Evolutionary conservation across 208 protist species (phyloP), one percentile per base, ranked within the genome.

Genomic region (Crithidia fasciculata): DNA sequence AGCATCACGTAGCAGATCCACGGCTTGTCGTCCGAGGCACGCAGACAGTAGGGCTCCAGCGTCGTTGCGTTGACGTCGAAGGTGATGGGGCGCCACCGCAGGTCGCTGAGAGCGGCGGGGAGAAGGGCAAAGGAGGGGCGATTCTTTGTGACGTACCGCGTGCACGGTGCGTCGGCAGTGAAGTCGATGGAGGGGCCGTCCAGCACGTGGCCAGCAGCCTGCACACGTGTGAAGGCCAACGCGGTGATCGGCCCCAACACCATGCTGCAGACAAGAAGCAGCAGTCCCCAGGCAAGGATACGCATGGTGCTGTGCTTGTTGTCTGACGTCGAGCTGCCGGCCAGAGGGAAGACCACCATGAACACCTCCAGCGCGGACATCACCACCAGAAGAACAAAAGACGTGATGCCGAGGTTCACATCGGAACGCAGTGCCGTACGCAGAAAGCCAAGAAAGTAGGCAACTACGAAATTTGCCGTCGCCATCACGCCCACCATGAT

Each of bases 71-170:
- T 81, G 7, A 66, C 40, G 50, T 86, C 87, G 65, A 84, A 83
- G 37, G 89, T 94, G 65, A 96, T 73, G 19, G 83, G 88, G 8
- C 92, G 86, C 88, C 92, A 96, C 39, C 92, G 89, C 28, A 94
- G 28, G 76, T 96, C 92, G 45, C 37, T 67, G 16, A 96, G 81
- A 28, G 64, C n/a, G 0, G 92, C 84, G 2, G 92, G 87, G 19
- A 96, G 73, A 2, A 89, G 56, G 2, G 55, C 86, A 72, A 96
- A 96, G 47, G 87, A 89, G 0, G 91, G 91, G 12, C 69, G 69
- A 36, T 74, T 65, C 19, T 82, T 71, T 41, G 58, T 74, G 3
- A 57, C 45, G 73, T 89, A 87, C 2, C 73, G 73, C 5, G 45
- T 71, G 69, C 91, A 94, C 44, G 75, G 68, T 16, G 84, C 72